Evolutionary conservation across 2,329 filamentous ascomycete genomes (phyloP).

Genomic region (Curvularia eragrostidis): DNA sequence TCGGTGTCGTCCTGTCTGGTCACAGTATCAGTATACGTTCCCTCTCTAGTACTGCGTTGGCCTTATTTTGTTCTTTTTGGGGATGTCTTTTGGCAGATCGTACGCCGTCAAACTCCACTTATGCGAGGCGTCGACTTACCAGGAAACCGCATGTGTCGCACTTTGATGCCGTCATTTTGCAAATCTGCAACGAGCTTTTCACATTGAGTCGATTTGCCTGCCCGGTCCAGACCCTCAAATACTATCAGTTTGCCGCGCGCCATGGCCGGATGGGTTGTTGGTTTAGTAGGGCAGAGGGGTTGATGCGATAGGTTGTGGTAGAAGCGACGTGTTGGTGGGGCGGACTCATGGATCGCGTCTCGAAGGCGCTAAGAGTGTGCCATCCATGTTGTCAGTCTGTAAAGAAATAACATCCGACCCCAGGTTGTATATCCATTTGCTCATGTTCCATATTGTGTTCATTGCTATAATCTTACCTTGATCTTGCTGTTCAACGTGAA

Average conservation of each 20-base stretch:
- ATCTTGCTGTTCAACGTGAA: too few species aligned
- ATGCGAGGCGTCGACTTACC: constrained; percentile 53
- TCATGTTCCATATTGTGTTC: too few species aligned
- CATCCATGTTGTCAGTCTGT: background rate
- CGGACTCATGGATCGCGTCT: background rate
- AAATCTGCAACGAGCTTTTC: constrained; percentile 67
- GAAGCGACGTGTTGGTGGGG: constrained; percentile 11
- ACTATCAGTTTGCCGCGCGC: constrained; percentile 76
- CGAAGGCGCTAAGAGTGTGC: background rate
- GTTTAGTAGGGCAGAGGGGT: background rate
- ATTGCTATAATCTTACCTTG: too few species aligned
- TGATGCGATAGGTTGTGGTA: constrained; percentile 2
- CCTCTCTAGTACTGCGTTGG: background rate
- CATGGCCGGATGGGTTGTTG: constrained; percentile 28
- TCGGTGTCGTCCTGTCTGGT: constrained; percentile 79
- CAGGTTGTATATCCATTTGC: too few species aligned
- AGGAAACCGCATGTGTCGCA: constrained; percentile 70
- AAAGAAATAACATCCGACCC: too few species aligned
- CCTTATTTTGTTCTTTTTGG: constrained; percentile 1
- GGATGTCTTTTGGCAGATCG: background rate
- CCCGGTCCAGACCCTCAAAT: constrained; percentile 86
- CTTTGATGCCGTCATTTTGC: constrained; percentile 57
- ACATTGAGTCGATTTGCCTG: constrained; percentile 92
- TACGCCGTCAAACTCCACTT: background rate
- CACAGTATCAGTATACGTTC: background rate